These are phyloP conservation scores for Fusarium mexicanum DNA, from an alignment of 2,329 filamentous ascomycete species.

Conservation along the genomic window DNA sequence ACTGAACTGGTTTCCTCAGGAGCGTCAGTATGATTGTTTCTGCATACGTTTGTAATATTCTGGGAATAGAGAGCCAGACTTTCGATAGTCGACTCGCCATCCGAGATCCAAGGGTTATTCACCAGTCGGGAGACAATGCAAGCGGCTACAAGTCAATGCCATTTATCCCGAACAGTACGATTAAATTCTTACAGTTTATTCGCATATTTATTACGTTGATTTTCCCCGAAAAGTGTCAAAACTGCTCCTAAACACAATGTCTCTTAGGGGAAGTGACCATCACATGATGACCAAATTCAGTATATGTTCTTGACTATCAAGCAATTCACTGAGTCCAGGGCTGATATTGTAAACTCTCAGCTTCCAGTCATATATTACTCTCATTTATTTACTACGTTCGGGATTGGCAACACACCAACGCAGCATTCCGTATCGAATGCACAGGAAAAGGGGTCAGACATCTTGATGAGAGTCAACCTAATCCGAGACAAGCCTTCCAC, in stretches of 20 bases:
- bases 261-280: not conserved
- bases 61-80: not conserved
- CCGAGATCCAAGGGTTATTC: not conserved
- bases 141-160: not conserved
- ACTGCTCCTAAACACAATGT: not conserved
- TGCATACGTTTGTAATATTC: rapidly evolving
- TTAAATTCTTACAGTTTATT: not conserved
- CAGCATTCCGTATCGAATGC: not conserved
- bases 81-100: not conserved
- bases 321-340: not conserved
- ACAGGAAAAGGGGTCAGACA: not conserved
- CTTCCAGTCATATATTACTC: not conserved
- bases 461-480: not conserved
- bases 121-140: not conserved
- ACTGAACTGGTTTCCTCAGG: not conserved
- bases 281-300: not conserved
- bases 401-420: not conserved
- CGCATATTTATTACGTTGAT: not conserved
- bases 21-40: too few species aligned
- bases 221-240: too few species aligned
- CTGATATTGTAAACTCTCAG: not conserved
- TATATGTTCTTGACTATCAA: not conserved
- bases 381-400: not conserved
- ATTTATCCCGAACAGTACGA: not conserved
- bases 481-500: not conserved